Evolutionary conservation across 1,284 basidiomycete genomes (phyloP).

Genomic region (Farysia itapuensis): DNA sequence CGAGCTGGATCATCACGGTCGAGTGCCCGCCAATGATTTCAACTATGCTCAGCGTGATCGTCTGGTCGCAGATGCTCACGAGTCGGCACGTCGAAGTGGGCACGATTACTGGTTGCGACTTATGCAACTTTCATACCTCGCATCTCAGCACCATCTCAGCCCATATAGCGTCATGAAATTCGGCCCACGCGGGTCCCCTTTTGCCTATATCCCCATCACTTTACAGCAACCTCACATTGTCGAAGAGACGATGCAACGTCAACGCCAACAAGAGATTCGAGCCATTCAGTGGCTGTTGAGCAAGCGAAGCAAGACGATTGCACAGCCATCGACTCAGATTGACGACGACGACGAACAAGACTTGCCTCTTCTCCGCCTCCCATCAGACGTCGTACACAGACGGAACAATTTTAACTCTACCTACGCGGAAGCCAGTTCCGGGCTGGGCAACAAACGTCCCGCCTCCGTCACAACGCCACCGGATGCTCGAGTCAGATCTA

Average conservation of each 20-base stretch:
- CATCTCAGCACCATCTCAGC: conserved; percentile 57
- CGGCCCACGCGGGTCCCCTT: conserved; percentile 47
- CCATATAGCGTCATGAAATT: conserved; percentile 53
- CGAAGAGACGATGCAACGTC: conserved; percentile 30
- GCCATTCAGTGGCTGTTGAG: conserved; percentile 31
- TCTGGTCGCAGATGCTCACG: conserved; percentile 37
- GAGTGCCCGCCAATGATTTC: conserved; percentile 28
- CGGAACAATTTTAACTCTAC: not conserved
- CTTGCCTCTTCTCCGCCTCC: conserved; percentile 22
- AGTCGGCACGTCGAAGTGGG: conserved; percentile 25
- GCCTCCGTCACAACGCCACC: conserved; percentile 32
- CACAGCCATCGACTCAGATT: not conserved
- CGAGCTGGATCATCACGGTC: conserved; percentile 30
- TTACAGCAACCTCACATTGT: conserved; percentile 48
- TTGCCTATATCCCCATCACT: conserved; percentile 53
- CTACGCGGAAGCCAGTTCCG: not conserved
- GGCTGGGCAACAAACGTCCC: conserved; percentile 18
- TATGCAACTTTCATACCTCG: conserved; percentile 46
- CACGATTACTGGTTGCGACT: conserved; percentile 50
- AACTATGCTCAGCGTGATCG: conserved; percentile 38
- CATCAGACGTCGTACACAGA: conserved; percentile 2
- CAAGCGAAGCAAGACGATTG: conserved; percentile 8
- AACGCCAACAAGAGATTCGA: conserved; percentile 34
- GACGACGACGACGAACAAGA: conserved; percentile 15
- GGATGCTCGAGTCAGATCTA: conserved; percentile 8